Percentiles rank a stretch among this genome's conserved stretches.
Evolutionary conservation across 2,329 filamentous ascomycete species (phyloP).

Genomic region (Nannizzia gypsea): DNA sequence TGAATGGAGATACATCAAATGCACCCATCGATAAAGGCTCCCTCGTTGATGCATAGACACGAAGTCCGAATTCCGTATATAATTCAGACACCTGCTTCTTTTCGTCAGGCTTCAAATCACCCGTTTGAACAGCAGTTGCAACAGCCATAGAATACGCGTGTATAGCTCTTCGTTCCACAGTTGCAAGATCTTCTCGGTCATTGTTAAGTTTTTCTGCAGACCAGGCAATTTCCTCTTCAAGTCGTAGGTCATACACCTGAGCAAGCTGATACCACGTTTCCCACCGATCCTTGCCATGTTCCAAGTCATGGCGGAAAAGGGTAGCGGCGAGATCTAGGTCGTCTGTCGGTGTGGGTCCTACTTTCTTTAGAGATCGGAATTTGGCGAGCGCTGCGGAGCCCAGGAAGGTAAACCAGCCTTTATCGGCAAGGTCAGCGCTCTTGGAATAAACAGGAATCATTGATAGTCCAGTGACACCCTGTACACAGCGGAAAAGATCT

Average conservation of each 20-base stretch:
- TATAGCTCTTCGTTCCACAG: slow-evolving; percentile 66
- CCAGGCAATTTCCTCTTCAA: slow-evolving; percentile 81
- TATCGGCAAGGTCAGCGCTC: slow-evolving; percentile 56
- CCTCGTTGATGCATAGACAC: slow-evolving; percentile 56
- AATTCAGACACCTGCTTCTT: slow-evolving; percentile 50
- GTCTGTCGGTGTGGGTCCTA: slow-evolving; percentile 67
- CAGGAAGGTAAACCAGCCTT: slow-evolving; percentile 85
- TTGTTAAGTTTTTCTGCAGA: slow-evolving; percentile 85
- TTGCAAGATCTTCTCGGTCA: slow-evolving; percentile 60
- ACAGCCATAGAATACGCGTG: slow-evolving; percentile 68
- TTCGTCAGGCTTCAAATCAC: slow-evolving; percentile 43
- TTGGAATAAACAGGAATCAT: slow-evolving; percentile 59
- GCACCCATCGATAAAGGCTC: slow-evolving; percentile 57
- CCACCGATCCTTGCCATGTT: slow-evolving; percentile 72
- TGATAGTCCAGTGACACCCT: slow-evolving; percentile 63
- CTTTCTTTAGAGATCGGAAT: slow-evolving; percentile 66
- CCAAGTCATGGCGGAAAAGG: slow-evolving; percentile 69
- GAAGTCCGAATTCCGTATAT: slow-evolving; percentile 56
- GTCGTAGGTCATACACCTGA: slow-evolving; percentile 75
- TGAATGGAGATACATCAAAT: slow-evolving; percentile 50
- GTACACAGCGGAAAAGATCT: slow-evolving; percentile 66
- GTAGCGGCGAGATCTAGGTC: slow-evolving; percentile 71
- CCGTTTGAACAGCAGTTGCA: slow-evolving; percentile 47
- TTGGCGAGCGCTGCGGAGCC: slow-evolving; percentile 81
- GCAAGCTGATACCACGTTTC: slow-evolving; percentile 83